These are phyloP conservation scores for Narthecium ossifragum DNA, from an alignment of 106 monocot genomes.

Conservation along the genomic window DNA sequence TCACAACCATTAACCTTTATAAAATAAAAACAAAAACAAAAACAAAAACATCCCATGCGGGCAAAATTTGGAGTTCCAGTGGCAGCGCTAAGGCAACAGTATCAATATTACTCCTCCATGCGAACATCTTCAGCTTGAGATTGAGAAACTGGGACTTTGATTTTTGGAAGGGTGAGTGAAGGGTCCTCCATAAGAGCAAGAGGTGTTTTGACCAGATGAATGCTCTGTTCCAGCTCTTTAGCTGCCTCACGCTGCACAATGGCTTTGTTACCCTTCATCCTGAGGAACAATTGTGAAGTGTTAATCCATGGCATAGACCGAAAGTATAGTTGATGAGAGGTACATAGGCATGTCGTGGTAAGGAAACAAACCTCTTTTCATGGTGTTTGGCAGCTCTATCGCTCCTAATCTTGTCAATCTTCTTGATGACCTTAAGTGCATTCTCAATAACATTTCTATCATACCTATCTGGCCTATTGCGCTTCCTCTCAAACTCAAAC, in stretches of 20 bases:
- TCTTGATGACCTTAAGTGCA: slow-evolving; percentile 74
- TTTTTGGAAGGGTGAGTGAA: slow-evolving; percentile 40
- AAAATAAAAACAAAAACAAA: too few relatives aligned
- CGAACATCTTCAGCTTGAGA: slow-evolving; percentile 17
- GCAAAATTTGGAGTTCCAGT: too few relatives aligned
- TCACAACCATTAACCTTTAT: too few relatives aligned
- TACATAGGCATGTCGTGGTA: background rate
- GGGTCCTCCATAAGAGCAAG: slow-evolving; percentile 27
- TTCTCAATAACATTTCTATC: slow-evolving; percentile 60
- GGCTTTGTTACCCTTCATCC: slow-evolving; percentile 51
- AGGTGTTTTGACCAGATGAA: slow-evolving; percentile 52
- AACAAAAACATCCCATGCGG: too few relatives aligned
- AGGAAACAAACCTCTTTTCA: slow-evolving; percentile 30
- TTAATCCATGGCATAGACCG: background rate
- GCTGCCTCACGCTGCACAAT: slow-evolving; percentile 21
- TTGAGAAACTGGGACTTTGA: slow-evolving; percentile 53
- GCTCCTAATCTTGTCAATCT: slow-evolving; percentile 61
- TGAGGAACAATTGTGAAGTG: background rate
- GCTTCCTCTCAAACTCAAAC: slow-evolving; percentile 90
- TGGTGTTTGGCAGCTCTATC: slow-evolving; percentile 54
- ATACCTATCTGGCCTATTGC: slow-evolving; percentile 86
- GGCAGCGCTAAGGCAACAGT: too few relatives aligned
- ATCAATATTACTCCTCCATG: slow-evolving; percentile 66
- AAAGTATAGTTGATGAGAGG: background rate
- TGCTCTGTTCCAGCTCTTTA: slow-evolving; percentile 60